phyloP scores from a whole-genome alignment of 345 rosid species.

The Eucalyptus regnans region DNA sequence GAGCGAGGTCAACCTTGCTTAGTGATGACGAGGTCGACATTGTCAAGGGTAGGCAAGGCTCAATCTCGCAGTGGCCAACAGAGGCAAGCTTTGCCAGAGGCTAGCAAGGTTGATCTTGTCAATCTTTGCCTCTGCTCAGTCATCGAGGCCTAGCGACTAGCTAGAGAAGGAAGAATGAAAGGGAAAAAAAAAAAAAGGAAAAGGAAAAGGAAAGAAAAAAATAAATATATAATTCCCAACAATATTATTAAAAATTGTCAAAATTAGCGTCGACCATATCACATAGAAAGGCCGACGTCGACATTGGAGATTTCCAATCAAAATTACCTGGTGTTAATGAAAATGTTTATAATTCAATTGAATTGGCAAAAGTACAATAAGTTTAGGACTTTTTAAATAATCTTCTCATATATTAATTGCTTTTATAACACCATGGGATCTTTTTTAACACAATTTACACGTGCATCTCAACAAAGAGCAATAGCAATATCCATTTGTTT shows the following conservation, averaged over 20 bases:
- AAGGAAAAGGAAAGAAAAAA: too few relatives aligned
- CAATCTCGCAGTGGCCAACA: fast-evolving
- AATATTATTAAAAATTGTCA: too few relatives aligned
- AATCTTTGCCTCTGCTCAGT: fast-evolving
- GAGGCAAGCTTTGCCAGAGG: background rate
- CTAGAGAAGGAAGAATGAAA: background rate
- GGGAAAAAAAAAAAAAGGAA: too few relatives aligned
- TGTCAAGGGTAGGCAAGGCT: background rate
- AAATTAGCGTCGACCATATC: fast-evolving
- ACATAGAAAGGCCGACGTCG: fast-evolving
- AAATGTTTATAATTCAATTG: too few relatives aligned
- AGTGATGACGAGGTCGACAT: fast-evolving
- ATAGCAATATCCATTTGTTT: background rate
- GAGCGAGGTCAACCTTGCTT: too few relatives aligned
- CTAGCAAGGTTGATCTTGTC: background rate
- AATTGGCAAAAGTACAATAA: fast-evolving
- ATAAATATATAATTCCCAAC: fast-evolving
- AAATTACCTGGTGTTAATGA: fast-evolving
- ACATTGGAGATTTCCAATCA: background rate
- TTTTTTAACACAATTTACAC: background rate
- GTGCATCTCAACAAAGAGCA: background rate
- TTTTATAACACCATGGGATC: background rate
- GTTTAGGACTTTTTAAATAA: too few relatives aligned
- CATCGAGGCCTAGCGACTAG: background rate
- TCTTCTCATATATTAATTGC: background rate